Evolutionary conservation across 768 basidiomycete genomes (phyloP), one percentile per base, ranked within the genome.

Genomic region (Trametes coccinea): DNA sequence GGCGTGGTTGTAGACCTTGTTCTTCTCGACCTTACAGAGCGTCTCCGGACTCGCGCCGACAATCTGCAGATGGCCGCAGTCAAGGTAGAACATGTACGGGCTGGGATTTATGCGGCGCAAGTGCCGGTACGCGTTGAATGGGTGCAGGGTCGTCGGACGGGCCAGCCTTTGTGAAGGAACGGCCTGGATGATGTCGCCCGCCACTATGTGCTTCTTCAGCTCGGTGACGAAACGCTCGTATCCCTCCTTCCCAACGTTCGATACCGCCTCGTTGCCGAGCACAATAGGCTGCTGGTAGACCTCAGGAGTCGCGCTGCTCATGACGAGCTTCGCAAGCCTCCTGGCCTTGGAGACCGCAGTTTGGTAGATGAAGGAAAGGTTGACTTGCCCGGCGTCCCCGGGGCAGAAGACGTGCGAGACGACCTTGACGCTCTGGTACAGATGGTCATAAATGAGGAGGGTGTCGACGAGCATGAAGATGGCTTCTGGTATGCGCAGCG

Each of bases 1-100:
- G 11, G 97, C 97, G 71, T 99, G 97, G 70, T 98, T 98, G 74
- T 82, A 96, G 4, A 99, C 96, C 60, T 92, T 88, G 70, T 94
- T 92, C 69, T 80, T 83, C 74, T 93, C 88, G 27, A 99, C 94
- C 73, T 95, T 98, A 78, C 97, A 98, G 4, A 99, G 79, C 4
- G 95, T 98, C 76, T 99, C 97, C 0, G 97, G 97, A 68, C 93
- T 96, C 2, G 97, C 97, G 10, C 97, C 97, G n/a, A 98, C 95
- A 39, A 99, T 81, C 74, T 98, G 95, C 10, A 96, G 72, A 57
- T 93, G 93, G 5, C 92, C 92, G 67, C 94, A 96, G 69, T 98
- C 92, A 67, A 99, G 74, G 72, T 95, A 99, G 76, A 95, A 99
- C 95, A 97, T 98, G 76, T 99, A 98, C 14, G 97, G 97, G 56